Evolutionary conservation across 225 moss, liverwort and hornwort genomes (phyloP), one percentile per base, ranked within the genome.

Genomic region (Physcomitrellopsis africana): DNA sequence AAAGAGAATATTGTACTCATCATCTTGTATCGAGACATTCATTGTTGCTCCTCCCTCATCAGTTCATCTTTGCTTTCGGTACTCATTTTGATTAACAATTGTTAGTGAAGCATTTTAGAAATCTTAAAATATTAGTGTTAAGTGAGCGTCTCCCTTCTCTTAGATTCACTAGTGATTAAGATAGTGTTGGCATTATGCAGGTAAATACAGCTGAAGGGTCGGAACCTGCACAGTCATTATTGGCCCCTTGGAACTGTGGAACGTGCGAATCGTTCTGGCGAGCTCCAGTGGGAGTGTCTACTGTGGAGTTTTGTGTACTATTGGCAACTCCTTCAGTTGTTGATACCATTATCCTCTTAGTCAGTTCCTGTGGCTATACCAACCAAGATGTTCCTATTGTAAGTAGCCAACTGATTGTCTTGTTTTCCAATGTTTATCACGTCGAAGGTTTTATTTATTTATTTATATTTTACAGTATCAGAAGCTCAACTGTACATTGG

Each of bases 301-400:
- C 79, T 62, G 89, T 86, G 73, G 97, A 99, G 70, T 85, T 99
- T 70, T 89, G 87, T 76, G 75, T 99, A 27, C 84, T 92, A 19
- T 70, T 99, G 60, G 87, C 86, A 64, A 76, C 87, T 72, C 90
- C 91, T 67, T 89, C 97, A 32, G 66, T 89, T 60, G 94, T 99
- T 69, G 88, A 94, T 76, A 94, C 78, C 42, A 81, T 99, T 72
- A 67, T 86, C 70, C 73, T 99, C 58, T 66, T 92, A 59, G 80
- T 90, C 60, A 92, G 90, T 79, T 80, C 82, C 54, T 85, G 85
- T 81, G 97, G 94, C 61, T 95, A 91, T 60, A 76, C 81, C 43
- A 63, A 54, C 45, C 91, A 91, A 70, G 94, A 94, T 65, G 90
- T 91, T 77, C 94, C 92, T 51, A 53, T 81, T 80, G 97, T 99